Percentiles rank a stretch among this genome's conserved stretches.
Evolutionary conservation across 1,284 basidiomycete species (phyloP).

Genomic region (Termitomyces sp.): DNA sequence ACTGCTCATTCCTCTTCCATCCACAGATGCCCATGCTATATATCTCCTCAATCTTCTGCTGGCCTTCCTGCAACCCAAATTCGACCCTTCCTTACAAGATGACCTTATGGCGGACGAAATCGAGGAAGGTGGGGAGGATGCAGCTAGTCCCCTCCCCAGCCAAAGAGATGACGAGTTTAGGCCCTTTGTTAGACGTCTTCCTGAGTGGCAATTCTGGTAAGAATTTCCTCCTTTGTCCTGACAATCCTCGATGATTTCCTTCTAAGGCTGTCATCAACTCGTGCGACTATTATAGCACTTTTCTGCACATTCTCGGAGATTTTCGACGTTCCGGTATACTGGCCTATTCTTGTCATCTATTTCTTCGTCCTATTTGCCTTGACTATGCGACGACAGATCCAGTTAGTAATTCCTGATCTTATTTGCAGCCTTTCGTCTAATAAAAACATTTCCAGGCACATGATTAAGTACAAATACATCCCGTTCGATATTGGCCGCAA

Average conservation of each 20-base stretch:
- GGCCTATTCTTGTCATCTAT: conserved; percentile 95
- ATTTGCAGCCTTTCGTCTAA: conserved; percentile 1
- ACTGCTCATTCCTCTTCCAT: background rate
- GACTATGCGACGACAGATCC: conserved; percentile 91
- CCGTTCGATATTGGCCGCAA: conserved; percentile 92
- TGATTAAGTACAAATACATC: conserved; percentile 97
- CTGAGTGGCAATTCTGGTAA: conserved; percentile 95
- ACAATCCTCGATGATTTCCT: background rate
- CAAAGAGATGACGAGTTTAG: conserved; percentile 87
- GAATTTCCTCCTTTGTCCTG: conserved; percentile 21
- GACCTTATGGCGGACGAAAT: conserved; percentile 94
- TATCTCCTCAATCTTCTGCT: conserved; percentile 89
- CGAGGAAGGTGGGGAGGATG: conserved; percentile 75
- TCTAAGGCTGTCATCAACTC: conserved; percentile 76
- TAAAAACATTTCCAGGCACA: conserved; percentile 59
- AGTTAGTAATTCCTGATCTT: conserved; percentile 48
- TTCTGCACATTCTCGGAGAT: conserved; percentile 74
- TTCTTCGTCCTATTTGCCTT: conserved; percentile 85
- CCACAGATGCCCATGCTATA: conserved; percentile 79
- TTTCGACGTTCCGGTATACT: conserved; percentile 97
- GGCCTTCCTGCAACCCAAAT: conserved; percentile 88
- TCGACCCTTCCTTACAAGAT: conserved; percentile 92
- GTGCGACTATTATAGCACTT: conserved; percentile 80
- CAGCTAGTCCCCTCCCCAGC: conserved; percentile 49
- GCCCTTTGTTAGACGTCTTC: conserved; percentile 93